Evolutionary conservation across 148 eudicot species (phyloP), one percentile per base, ranked within the genome.

Genomic region (Vaccinium vitisidaea): DNA sequence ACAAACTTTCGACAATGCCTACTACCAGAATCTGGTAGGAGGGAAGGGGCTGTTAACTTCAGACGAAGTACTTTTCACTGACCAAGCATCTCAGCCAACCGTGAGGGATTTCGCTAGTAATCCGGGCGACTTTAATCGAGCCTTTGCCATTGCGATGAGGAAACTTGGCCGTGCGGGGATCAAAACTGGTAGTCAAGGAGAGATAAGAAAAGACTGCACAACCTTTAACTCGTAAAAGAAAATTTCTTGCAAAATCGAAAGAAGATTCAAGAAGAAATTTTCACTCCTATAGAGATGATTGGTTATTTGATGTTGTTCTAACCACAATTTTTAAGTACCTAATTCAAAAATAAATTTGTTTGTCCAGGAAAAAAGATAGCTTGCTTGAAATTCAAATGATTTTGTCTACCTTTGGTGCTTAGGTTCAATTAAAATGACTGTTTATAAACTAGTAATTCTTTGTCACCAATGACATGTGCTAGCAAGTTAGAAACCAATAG

Each of bases 161-260:
- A 91, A 91, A 86, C 94, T 94, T 15, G 98, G 98, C 4, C 80
- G 95, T 82, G 91, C 88, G 0, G 93, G 90, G 21, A 92, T 94
- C 13, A 92, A 91, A 79, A 90, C 92, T n/a, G 98, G 98, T 16
- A 88, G 76, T n/a, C 89, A 90, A 86, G 98, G 98, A 79, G 91
- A 95, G 85, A 88, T 95, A 21, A 87, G 98, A 84, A 85, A 58
- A 65, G 91, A 94, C 77, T 94, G 98, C 88, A 88, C 94, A 23
- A 80, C 89, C 21, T 95, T 94, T 81, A 93, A 94, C 75, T 88
- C 88, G 12, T 91, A 58, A 88, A 14, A 30, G 59, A 21, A 82
- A 65, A 12, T 6, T 5, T 25, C 54, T 32, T 14, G 56, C 50
- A 79, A 55, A 30, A 11, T 16, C 21, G 14, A 55, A 5, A 49